Conservation (phyloP, 345 rosid genomes). For the Angophora floribunda region DNA sequence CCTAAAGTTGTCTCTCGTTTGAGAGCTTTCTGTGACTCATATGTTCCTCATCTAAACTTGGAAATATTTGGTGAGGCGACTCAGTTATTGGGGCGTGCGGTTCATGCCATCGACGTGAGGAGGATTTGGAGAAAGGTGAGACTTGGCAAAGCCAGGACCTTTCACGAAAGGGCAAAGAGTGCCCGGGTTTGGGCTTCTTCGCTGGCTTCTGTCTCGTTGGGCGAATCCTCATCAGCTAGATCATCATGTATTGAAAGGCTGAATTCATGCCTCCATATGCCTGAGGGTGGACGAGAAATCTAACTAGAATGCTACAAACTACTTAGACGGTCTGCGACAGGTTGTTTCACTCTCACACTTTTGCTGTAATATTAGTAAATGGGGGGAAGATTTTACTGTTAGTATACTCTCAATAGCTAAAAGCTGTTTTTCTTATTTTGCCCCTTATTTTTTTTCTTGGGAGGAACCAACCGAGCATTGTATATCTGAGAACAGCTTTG, state of each 20-base stretch:
- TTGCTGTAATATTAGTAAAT: not conserved
- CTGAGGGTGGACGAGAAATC: not conserved
- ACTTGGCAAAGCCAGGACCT: conserved; percentile 63
- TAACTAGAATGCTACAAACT: conserved; percentile 1
- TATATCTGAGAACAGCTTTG: conserved; percentile 45
- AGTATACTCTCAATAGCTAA: conserved; percentile 7
- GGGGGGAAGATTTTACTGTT: not conserved
- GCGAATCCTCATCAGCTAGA: conserved; percentile 60
- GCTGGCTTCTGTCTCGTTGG: conserved; percentile 78
- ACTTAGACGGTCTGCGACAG: not conserved
- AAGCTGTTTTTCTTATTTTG: conserved; percentile 19
- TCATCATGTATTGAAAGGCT: conserved; percentile 8
- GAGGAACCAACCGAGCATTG: conserved; percentile 33
- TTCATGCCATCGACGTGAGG: conserved; percentile 74
- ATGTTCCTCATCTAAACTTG: conserved; percentile 60
- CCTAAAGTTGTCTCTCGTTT: conserved; percentile 38
- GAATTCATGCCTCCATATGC: not conserved
- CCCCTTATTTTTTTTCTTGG: conserved; percentile 2
- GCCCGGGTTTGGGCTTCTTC: conserved; percentile 93
- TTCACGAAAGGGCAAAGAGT: conserved; percentile 66
- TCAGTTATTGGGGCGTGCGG: conserved; percentile 52
- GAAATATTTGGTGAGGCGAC: conserved; percentile 86
- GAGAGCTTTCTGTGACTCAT: conserved; percentile 46
- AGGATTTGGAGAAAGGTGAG: conserved; percentile 72
- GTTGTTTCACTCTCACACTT: not conserved